A percentile compares a stretch with the other conserved stretches of the same genome.
These are phyloP conservation scores for Aechmea fasciata DNA, from an alignment of 176 grass and related monocot species.

Conservation along the genomic window DNA sequence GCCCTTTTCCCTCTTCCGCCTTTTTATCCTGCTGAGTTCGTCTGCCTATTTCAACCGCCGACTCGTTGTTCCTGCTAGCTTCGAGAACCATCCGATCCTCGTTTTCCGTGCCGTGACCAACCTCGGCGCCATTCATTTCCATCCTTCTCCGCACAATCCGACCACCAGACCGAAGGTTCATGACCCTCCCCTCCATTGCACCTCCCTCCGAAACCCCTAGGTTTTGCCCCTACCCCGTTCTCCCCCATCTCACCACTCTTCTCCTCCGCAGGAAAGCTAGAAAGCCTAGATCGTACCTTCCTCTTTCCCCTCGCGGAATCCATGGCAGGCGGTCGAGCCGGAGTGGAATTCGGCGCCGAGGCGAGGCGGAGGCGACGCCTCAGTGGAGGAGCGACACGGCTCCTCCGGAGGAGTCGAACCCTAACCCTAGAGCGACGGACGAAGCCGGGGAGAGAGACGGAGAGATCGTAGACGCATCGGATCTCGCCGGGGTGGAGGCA, in stretches of 20 bases:
- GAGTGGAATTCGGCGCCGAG: background rate
- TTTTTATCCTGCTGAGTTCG: background rate
- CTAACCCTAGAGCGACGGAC: background rate
- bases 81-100: background rate
- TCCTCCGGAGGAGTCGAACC: constrained; percentile 10
- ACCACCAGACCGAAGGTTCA: constrained; percentile 24
- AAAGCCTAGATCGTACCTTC: background rate
- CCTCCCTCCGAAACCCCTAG: constrained; percentile 14
- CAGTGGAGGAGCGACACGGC: constrained; percentile 2
- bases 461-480: constrained; percentile 1
- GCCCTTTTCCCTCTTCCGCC: background rate
- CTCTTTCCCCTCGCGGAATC: constrained; percentile 4
- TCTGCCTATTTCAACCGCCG: background rate
- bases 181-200: constrained; percentile 9
- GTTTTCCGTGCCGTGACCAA: background rate
- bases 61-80: background rate
- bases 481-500: background rate
- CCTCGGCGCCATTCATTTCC: background rate
- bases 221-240: background rate
- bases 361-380: constrained; percentile 20
- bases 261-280: background rate
- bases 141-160: background rate
- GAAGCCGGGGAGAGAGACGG: constrained; percentile 19
- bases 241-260: background rate
- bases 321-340: background rate